phyloP scores from a whole-genome alignment of 2,329 filamentous ascomycete genomes.

The Drechslera avenae region DNA sequence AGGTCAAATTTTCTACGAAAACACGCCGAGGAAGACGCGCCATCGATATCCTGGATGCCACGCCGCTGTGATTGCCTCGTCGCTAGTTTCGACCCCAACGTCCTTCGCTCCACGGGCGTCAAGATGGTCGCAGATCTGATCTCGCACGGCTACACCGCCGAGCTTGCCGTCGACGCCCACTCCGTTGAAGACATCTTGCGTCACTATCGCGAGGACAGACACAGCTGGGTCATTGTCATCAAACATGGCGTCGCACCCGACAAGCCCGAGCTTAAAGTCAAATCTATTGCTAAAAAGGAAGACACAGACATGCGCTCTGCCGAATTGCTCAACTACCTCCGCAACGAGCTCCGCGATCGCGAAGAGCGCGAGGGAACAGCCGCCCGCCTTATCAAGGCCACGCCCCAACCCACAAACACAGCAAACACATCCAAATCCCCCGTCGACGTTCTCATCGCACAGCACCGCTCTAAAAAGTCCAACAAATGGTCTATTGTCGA shows the following conservation, averaged over 20 bases:
- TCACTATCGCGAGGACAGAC: constrained; percentile 75
- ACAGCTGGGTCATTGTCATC: constrained; percentile 87
- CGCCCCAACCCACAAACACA: constrained; percentile 22
- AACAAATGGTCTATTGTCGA: constrained; percentile 87
- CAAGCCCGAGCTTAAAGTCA: constrained; percentile 71
- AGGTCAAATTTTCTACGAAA: constrained; percentile 69
- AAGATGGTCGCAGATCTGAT: constrained; percentile 80
- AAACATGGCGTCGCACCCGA: constrained; percentile 70
- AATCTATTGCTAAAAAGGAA: constrained; percentile 77
- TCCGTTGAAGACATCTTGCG: constrained; percentile 80
- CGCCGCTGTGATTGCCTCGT: constrained; percentile 83
- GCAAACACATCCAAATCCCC: constrained; percentile 55
- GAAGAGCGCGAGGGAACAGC: constrained; percentile 64
- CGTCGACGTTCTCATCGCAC: constrained; percentile 81
- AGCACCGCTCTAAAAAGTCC: constrained; percentile 87
- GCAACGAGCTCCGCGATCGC: constrained; percentile 79
- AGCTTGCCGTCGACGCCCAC: constrained; percentile 79
- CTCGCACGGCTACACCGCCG: constrained; percentile 82
- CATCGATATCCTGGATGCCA: constrained; percentile 45
- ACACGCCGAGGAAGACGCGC: constrained; percentile 62
- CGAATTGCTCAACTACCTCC: constrained; percentile 80
- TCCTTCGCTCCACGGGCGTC: constrained; percentile 76
- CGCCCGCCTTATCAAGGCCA: constrained; percentile 37
- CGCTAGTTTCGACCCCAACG: constrained; percentile 79
- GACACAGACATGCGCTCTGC: constrained; percentile 72